Percentiles rank a stretch among this genome's conserved stretches.
These are phyloP conservation scores for Cyberlindnera japonica DNA, from an alignment of 805 yeast genomes.

Conservation along the genomic window DNA sequence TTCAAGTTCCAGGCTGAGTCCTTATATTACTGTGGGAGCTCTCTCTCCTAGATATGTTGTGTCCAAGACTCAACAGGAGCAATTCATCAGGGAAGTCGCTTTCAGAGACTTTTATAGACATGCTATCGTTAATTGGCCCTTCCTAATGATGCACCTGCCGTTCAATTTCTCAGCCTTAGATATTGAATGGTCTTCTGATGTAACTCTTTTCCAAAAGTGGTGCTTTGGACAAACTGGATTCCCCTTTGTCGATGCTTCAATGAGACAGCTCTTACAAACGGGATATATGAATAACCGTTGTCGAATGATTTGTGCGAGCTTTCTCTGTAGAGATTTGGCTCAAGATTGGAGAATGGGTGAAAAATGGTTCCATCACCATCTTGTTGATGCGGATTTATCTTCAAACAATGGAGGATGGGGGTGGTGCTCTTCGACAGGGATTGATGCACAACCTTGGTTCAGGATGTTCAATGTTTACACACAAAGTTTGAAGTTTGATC, in stretches of 20 bases:
- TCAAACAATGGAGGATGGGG: constrained; percentile 61
- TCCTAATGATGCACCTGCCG: constrained; percentile 46
- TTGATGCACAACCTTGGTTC: constrained; percentile 55
- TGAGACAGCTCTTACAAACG: constrained; percentile 48
- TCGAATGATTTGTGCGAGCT: constrained; percentile 52
- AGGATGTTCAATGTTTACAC: constrained; percentile 50
- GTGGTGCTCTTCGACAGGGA: constrained; percentile 48
- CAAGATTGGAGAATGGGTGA: constrained; percentile 57
- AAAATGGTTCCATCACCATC: constrained; percentile 43
- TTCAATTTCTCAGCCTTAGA: constrained; percentile 41
- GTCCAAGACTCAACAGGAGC: constrained; percentile 32
- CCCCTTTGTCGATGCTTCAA: constrained; percentile 56
- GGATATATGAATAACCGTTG: constrained; percentile 54
- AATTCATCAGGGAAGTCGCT: constrained; percentile 51
- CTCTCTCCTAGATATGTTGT: constrained; percentile 41
- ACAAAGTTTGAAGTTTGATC: constrained; percentile 48
- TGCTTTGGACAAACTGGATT: constrained; percentile 50
- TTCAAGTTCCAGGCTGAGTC: constrained; percentile 40
- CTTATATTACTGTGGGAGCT: constrained; percentile 44
- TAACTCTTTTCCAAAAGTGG: constrained; percentile 44
- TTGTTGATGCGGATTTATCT: constrained; percentile 51
- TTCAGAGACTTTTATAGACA: constrained; percentile 59
- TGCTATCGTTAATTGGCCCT: constrained; percentile 47
- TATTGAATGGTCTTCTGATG: constrained; percentile 41
- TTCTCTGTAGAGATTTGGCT: constrained; percentile 45